These are phyloP conservation scores for Powellomyces hirtus DNA, from an alignment of 192 early-diverging fungal species.

Conservation along the genomic window DNA sequence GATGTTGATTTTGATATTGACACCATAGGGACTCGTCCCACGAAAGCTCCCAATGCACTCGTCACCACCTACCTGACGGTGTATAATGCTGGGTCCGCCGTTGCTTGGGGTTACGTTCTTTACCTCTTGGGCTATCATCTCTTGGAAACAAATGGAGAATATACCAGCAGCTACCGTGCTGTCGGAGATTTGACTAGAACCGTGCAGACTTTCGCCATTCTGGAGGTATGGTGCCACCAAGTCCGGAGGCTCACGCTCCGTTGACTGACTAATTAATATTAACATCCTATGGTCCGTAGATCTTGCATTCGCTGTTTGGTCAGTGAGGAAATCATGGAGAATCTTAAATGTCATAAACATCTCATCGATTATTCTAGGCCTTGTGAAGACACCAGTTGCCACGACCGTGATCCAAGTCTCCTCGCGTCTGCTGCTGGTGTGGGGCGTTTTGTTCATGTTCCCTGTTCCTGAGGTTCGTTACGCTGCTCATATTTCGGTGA, in stretches of 20 bases:
- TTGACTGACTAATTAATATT: too few relatives aligned
- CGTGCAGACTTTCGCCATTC: slow-evolving; percentile 79
- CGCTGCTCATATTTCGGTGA: too few relatives aligned
- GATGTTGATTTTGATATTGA: too few relatives aligned
- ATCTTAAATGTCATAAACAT: neutral
- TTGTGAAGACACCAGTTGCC: slow-evolving; percentile 76
- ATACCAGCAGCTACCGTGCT: slow-evolving; percentile 58
- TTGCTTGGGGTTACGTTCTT: slow-evolving; percentile 80
- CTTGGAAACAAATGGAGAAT: slow-evolving; percentile 50
- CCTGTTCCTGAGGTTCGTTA: slow-evolving; percentile 2
- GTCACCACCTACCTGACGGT: slow-evolving; percentile 69
- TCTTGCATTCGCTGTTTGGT: slow-evolving; percentile 12
- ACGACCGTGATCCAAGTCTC: slow-evolving; percentile 86
- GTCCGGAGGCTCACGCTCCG: too few relatives aligned
- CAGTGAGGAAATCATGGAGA: neutral
- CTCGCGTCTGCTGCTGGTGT: slow-evolving; percentile 82
- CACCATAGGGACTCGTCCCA: too few relatives aligned
- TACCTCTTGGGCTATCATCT: slow-evolving; percentile 54
- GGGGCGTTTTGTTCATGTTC: slow-evolving; percentile 73
- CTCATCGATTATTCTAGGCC: slow-evolving; percentile 40
- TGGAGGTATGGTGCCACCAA: slow-evolving; percentile 63
- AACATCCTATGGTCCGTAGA: neutral
- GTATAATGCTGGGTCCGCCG: slow-evolving; percentile 81
- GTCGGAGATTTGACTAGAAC: slow-evolving; percentile 62
- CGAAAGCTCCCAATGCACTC: too few relatives aligned